Base-by-base conservation (phyloP, 805 yeast genomes). In the Suhomyces emberorum region DNA sequence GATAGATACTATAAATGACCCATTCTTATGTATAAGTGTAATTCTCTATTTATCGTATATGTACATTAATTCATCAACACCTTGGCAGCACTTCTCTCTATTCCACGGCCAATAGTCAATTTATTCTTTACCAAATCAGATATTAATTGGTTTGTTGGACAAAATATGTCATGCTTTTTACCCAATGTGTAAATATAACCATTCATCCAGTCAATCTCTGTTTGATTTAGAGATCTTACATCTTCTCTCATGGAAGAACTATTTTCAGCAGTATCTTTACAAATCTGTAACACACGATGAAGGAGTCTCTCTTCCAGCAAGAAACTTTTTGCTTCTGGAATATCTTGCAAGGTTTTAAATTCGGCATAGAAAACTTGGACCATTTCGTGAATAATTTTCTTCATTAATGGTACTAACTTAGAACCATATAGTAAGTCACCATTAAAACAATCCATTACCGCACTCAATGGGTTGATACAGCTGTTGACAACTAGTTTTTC, bases 121-220 rank as follows among this genome's bases (percentile, higher is more conserved):
- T 65, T 67, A 18, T 54, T 48, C 27, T 65, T 65, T 3, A 81
- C 73, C 55, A 83, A 56, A 6, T 57, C 49, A 16, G 60, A 50
- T 28, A 83, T 49, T 41, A 74, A 61, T 20, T 52, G 51, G 53
- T 82, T 82, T 30, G 70, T 61, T 1, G 70, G 70, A 1, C 81
- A 72, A 1, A 62, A 48, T 1, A 67, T 31, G 1, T 69, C 65
- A 31, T 70, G 59, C 39, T 64, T 61, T 20, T 57, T 47, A 1
- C 86, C 95, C 35, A 79, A 59, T 5, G 51, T 54, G 1, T 74
- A 81, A 9, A 89, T 69, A 51, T 79, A 87, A 1, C 97, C 97
- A 54, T 89, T 93, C 41, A 91, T 81, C 54, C 75, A 83, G 42
- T 81, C 84, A 15, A 91, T 76, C 54, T 91, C 98, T 0, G 93